Conservation (phyloP, 805 yeast species). For the Tetrapisispora nanseiensis region DNA sequence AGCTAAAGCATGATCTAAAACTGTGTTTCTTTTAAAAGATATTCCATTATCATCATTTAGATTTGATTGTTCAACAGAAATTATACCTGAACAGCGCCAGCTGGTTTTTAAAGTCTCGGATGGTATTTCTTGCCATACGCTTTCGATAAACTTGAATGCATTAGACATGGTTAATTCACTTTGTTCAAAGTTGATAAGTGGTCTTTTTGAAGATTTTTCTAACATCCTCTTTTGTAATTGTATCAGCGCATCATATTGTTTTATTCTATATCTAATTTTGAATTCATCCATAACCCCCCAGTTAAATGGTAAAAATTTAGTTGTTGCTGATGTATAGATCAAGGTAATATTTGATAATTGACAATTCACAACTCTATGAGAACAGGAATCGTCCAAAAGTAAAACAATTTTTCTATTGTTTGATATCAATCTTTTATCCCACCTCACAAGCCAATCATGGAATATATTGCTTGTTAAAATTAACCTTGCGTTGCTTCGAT, state of each 20-base stretch:
- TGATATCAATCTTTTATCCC: slow-evolving; percentile 47
- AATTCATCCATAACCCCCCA: slow-evolving; percentile 58
- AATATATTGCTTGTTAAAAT: slow-evolving; percentile 57
- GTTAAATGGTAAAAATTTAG: slow-evolving; percentile 47
- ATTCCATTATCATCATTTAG: not conserved
- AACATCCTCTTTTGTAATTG: slow-evolving; percentile 21
- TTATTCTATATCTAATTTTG: slow-evolving; percentile 46
- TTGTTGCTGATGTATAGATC: slow-evolving; percentile 31
- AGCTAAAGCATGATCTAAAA: slow-evolving; percentile 34
- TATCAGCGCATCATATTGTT: slow-evolving; percentile 39
- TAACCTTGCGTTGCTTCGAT: slow-evolving; percentile 49
- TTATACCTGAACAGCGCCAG: slow-evolving; percentile 37
- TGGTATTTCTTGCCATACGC: slow-evolving; percentile 43
- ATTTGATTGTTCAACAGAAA: slow-evolving; percentile 28
- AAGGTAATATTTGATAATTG: slow-evolving; percentile 36
- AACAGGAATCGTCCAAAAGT: slow-evolving; percentile 50
- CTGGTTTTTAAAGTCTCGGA: slow-evolving; percentile 30
- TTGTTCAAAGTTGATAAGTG: slow-evolving; percentile 28
- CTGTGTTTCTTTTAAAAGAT: slow-evolving; percentile 28
- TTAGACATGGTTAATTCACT: slow-evolving; percentile 43
- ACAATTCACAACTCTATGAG: slow-evolving; percentile 49
- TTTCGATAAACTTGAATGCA: slow-evolving; percentile 48
- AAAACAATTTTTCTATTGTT: slow-evolving; percentile 43
- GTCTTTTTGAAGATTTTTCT: slow-evolving; percentile 7
- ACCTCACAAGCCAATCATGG: slow-evolving; percentile 49